Percentiles rank a stretch among this genome's conserved stretches.
phyloP scores from a whole-genome alignment of 495 filamentous ascomycete genomes.

The Aspergillus cristatus region DNA sequence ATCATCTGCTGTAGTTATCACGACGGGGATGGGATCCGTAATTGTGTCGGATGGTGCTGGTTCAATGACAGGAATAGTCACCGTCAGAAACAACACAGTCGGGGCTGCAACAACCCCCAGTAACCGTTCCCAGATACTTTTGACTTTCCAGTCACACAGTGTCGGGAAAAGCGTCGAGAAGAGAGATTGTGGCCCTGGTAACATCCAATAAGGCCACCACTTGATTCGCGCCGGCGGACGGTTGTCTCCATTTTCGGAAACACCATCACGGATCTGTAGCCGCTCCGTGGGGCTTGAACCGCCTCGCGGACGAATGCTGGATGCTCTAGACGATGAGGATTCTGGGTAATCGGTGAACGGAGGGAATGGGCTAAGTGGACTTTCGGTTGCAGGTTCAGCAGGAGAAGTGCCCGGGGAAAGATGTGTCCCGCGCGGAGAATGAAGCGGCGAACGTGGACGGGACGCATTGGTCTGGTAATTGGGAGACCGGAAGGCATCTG shows the following conservation, averaged over 20 bases:
- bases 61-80: constrained; percentile 90
- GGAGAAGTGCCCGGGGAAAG: constrained; percentile 6
- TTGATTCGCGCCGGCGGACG: constrained; percentile 16
- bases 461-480: constrained; percentile 22
- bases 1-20: constrained; percentile 27
- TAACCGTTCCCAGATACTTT: constrained; percentile 65
- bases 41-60: constrained; percentile 41
- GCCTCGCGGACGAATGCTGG: constrained; percentile 44
- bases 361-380: constrained; percentile 41
- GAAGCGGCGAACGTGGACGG: constrained; percentile 17
- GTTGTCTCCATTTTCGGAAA: constrained; percentile 10
- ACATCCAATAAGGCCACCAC: constrained; percentile 69
- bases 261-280: constrained; percentile 21
- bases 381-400: constrained; percentile 10
- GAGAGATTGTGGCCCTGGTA: constrained; percentile 63
- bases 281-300: constrained; percentile 43
- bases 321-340: constrained; percentile 36
- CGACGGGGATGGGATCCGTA: constrained; percentile 26
- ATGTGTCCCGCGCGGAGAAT: constrained; percentile 26
- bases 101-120: constrained; percentile 74
- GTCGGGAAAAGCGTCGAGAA: constrained; percentile 80
- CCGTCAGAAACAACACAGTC: constrained; percentile 80
- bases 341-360: constrained; percentile 37
- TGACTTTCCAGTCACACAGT: constrained; percentile 66
- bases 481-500: constrained; percentile 24